These are phyloP conservation scores for Dacryopinax primogenitus DNA, from an alignment of 768 basidiomycete species.

Conservation along the genomic window DNA sequence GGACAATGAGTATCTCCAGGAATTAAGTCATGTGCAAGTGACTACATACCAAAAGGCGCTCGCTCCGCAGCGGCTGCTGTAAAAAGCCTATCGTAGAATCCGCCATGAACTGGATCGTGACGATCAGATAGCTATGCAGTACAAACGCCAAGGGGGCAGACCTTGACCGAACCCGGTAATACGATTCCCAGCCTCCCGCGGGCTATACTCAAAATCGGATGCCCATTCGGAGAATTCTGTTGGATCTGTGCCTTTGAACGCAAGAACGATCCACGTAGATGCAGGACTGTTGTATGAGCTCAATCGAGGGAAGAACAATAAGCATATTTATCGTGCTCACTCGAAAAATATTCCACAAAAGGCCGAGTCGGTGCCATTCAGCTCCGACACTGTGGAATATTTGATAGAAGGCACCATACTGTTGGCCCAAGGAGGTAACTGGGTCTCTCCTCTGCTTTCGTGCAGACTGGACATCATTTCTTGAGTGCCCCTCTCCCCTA, in stretches of 20 bases:
- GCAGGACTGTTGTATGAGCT: not conserved
- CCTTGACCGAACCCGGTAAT: slow-evolving; percentile 19
- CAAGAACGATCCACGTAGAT: slow-evolving; percentile 18
- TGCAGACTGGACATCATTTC: slow-evolving; percentile 16
- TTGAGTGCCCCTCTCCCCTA: slow-evolving; percentile 13
- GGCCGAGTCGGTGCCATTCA: slow-evolving; percentile 17
- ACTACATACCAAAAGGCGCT: not conserved
- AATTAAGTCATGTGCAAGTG: not conserved
- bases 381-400: slow-evolving; percentile 17
- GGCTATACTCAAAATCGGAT: slow-evolving; percentile 16
- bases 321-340: not conserved
- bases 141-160: not conserved
- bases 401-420: slow-evolving; percentile 9
- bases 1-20: not conserved
- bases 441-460: slow-evolving; percentile 15
- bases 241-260: slow-evolving; percentile 19
- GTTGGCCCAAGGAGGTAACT: slow-evolving; percentile 12
- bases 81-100: slow-evolving; percentile 14
- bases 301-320: not conserved
- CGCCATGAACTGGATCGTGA: slow-evolving; percentile 12
- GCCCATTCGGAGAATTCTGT: slow-evolving; percentile 20
- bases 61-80: not conserved
- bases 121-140: not conserved
- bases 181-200: slow-evolving; percentile 12
- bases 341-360: slow-evolving; percentile 20